These are phyloP conservation scores for Pichiaceae sp. DNA, from an alignment of 1,139 yeast genomes.

Conservation along the genomic window DNA sequence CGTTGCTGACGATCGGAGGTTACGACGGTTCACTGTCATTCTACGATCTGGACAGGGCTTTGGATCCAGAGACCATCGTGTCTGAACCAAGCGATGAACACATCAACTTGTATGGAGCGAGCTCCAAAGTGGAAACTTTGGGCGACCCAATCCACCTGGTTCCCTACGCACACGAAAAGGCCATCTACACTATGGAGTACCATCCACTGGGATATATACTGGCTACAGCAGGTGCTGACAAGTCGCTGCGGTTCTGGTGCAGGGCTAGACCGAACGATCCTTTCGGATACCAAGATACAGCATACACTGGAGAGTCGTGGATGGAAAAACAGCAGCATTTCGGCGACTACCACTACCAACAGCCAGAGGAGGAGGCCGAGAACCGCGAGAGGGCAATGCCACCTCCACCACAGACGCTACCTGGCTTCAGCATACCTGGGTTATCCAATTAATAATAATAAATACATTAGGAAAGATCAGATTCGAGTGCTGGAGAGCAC, in stretches of 20 bases:
- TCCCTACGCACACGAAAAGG: constrained; percentile 91
- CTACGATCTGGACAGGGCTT: constrained; percentile 55
- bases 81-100: background rate
- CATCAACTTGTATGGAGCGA: background rate
- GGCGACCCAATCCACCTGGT: constrained; percentile 54
- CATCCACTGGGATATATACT: constrained; percentile 91
- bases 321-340: constrained; percentile 9
- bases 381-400: constrained; percentile 1
- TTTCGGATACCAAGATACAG: constrained; percentile 72
- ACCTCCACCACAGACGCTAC: constrained; percentile 5
- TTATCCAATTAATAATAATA: constrained; percentile 6
- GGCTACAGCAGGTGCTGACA: constrained; percentile 89
- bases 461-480: background rate
- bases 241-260: constrained; percentile 93
- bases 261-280: constrained; percentile 89
- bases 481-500: constrained; percentile 11
- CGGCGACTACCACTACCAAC: constrained; percentile 2
- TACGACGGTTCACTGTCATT: constrained; percentile 84
- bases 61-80: constrained; percentile 25
- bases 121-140: constrained; percentile 10
- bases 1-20: constrained; percentile 76
- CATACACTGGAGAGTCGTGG: constrained; percentile 34
- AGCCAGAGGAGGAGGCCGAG: constrained; percentile 5
- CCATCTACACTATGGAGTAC: constrained; percentile 81
- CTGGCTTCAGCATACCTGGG: constrained; percentile 20